A percentile compares a stretch with the other conserved stretches of the same genome.
These are phyloP conservation scores for Entelexis paramagnoliae DNA, from an alignment of 1,139 yeast genomes.

Conservation along the genomic window DNA sequence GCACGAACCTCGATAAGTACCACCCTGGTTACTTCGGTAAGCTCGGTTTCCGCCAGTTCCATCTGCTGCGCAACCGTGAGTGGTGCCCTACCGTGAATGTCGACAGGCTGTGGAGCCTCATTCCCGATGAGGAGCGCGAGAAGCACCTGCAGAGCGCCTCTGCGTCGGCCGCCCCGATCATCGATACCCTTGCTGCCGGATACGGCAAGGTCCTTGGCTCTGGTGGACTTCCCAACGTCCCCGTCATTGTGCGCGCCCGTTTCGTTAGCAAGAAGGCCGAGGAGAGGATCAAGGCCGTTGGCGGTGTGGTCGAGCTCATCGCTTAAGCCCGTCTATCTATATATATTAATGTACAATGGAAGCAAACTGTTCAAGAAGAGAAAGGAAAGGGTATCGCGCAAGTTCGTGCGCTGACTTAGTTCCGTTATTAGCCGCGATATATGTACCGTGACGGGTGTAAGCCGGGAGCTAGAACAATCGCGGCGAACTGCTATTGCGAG, in stretches of 20 bases:
- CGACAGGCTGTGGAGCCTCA: conserved; percentile 97
- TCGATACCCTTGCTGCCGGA: conserved; percentile 98
- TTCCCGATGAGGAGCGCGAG: conserved; percentile 91
- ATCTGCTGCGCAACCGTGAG: conserved; percentile 90
- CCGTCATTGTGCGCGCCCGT: conserved; percentile 99
- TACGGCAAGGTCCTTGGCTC: conserved; percentile 99
- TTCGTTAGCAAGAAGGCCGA: conserved; percentile 98
- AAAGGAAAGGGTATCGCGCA: too few species aligned
- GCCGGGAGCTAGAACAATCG: too few species aligned
- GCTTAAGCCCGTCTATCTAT: conserved; percentile 47
- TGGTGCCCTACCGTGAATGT: conserved; percentile 98
- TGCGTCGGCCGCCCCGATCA: conserved; percentile 92
- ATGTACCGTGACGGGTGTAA: too few species aligned
- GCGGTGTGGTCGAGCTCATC: conserved; percentile 99
- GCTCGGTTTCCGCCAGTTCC: conserved; percentile 99
- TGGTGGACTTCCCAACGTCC: conserved; percentile 96
- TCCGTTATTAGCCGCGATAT: too few species aligned
- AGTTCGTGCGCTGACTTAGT: too few species aligned
- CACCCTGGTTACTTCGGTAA: conserved; percentile 99
- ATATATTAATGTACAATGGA: conserved; percentile 9
- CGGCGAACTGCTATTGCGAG: too few species aligned
- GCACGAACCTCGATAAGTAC: conserved; percentile 95
- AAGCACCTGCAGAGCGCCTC: conserved; percentile 81
- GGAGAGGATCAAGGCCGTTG: conserved; percentile 99
- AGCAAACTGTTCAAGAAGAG: not conserved